These are phyloP conservation scores for Verticillium nonalfalfae DNA, from an alignment of 2,329 filamentous ascomycete species.

Conservation along the genomic window DNA sequence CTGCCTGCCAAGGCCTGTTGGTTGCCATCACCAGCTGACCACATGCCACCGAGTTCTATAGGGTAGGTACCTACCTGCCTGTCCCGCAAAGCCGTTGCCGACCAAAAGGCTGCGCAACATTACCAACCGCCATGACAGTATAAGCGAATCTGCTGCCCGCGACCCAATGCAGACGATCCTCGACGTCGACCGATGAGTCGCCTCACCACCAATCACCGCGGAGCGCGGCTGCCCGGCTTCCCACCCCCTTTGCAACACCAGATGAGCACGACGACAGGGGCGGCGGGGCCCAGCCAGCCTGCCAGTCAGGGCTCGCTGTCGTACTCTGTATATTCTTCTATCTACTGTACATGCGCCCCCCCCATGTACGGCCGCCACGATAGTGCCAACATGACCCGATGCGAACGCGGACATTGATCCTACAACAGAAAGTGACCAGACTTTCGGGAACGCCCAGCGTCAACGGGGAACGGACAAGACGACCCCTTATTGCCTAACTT, in stretches of 20 bases:
- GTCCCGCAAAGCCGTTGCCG: not conserved
- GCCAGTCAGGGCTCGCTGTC: too few species aligned
- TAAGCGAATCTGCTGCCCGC: not conserved
- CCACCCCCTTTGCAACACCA: not conserved
- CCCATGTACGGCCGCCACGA: not conserved
- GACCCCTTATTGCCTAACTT: not conserved
- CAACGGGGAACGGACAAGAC: not conserved
- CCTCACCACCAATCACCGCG: not conserved
- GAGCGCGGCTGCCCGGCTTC: not conserved
- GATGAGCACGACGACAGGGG: too few species aligned
- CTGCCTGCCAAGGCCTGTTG: not conserved
- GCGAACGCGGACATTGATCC: constrained; percentile 1
- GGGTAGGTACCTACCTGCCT: not conserved
- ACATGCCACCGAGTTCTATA: not conserved
- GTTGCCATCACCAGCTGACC: not conserved
- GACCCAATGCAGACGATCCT: not conserved
- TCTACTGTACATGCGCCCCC: not conserved
- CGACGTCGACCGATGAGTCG: not conserved
- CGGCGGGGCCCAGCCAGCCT: not conserved
- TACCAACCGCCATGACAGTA: not conserved
- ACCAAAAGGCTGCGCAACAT: not conserved
- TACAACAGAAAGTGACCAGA: not conserved
- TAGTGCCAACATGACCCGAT: not conserved
- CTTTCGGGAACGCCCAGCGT: not conserved
- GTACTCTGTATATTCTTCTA: too few species aligned